Conservation (phyloP, 1,284 basidiomycete species). For the Microbotryum violaceum region DNA sequence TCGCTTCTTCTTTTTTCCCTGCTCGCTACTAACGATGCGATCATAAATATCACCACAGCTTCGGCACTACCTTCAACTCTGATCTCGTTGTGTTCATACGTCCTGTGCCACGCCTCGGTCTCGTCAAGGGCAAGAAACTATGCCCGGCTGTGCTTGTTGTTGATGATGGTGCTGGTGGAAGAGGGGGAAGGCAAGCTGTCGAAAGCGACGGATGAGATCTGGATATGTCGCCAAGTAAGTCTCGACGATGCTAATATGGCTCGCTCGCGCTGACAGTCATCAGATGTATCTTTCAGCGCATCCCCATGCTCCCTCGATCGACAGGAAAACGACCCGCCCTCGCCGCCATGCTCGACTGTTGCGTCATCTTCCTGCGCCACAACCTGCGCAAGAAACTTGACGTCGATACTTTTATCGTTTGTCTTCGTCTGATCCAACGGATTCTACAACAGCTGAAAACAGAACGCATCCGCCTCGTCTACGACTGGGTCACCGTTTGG, state of each 20-base stretch:
- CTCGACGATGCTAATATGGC: background rate
- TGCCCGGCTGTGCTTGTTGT: conserved; percentile 28
- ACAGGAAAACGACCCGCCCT: conserved; percentile 11
- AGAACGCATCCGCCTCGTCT: conserved; percentile 16
- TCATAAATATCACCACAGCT: conserved; percentile 2
- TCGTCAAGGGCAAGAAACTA: conserved; percentile 29
- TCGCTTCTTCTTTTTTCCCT: background rate
- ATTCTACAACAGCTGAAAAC: conserved; percentile 29
- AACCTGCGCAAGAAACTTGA: conserved; percentile 31
- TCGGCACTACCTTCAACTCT: conserved; percentile 24
- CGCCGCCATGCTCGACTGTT: conserved; percentile 32
- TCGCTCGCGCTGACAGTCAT: background rate
- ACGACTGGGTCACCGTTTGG: conserved; percentile 34
- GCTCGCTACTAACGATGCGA: background rate
- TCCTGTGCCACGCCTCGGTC: conserved; percentile 35
- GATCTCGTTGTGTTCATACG: conserved; percentile 36
- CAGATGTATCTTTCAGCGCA: conserved; percentile 5
- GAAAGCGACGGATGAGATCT: conserved; percentile 12
- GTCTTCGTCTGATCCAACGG: conserved; percentile 20
- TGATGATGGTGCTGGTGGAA: conserved; percentile 35
- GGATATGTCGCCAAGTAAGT: conserved; percentile 36
- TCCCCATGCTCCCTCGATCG: conserved; percentile 20
- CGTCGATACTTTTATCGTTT: conserved; percentile 28
- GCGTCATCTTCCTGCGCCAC: conserved; percentile 31
- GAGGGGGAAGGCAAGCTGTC: conserved; percentile 33